Evolutionary conservation across 176 grass and related monocot species (phyloP).

Genomic region (Pontederia crassipes): DNA sequence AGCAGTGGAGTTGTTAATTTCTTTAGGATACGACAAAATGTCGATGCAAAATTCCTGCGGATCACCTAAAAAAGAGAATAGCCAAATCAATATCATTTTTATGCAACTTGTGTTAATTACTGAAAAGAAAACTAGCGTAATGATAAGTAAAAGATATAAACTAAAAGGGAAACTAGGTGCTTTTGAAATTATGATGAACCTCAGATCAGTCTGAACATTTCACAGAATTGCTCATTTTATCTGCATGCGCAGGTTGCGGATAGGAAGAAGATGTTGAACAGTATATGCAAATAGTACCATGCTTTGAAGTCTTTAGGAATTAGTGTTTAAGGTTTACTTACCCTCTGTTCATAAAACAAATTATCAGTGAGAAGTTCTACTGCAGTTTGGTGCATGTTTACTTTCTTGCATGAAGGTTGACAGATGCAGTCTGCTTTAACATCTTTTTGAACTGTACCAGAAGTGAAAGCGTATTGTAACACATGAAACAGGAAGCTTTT

Average conservation of each 20-base stretch:
- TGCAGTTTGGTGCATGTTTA: constrained; percentile 50
- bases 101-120: not conserved
- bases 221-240: too few relatives aligned
- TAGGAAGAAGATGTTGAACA: too few relatives aligned
- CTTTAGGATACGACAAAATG: constrained; percentile 51
- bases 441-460: constrained; percentile 14
- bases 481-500: constrained; percentile 67
- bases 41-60: constrained; percentile 57
- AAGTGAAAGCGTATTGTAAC: constrained; percentile 42
- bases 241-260: too few relatives aligned
- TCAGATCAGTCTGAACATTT: too few relatives aligned
- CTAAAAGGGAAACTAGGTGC: too few relatives aligned
- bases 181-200: too few relatives aligned
- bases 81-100: not conserved
- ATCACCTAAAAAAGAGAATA: constrained; percentile 34
- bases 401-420: constrained; percentile 26
- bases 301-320: not conserved
- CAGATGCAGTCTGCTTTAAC: constrained; percentile 15
- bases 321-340: constrained; percentile 24
- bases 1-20: constrained; percentile 37
- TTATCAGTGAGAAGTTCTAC: constrained; percentile 58
- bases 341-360: constrained; percentile 72
- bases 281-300: too few relatives aligned
- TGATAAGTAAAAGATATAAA: too few relatives aligned
- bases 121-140: not conserved